phyloP scores from a whole-genome alignment of 2,329 filamentous ascomycete genomes.

The Xylaria polymorpha region DNA sequence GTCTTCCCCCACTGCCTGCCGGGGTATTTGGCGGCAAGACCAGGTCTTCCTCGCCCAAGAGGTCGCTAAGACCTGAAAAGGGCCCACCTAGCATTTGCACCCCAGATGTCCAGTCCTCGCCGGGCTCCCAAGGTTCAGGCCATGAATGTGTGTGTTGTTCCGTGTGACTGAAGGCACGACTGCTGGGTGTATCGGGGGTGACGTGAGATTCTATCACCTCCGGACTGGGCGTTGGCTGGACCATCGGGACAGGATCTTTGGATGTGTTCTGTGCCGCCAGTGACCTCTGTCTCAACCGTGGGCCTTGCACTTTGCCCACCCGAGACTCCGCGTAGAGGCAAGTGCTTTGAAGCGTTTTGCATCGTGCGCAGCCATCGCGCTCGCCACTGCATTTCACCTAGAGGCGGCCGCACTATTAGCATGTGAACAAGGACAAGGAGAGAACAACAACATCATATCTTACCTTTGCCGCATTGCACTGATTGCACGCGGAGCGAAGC shows the following conservation, averaged over 20 bases:
- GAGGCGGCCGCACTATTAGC: not conserved
- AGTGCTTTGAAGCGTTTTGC: not conserved
- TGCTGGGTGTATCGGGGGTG: not conserved
- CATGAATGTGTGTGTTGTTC: not conserved
- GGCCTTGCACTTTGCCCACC: not conserved
- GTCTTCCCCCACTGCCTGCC: not conserved
- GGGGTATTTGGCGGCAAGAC: not conserved
- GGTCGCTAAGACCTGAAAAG: not conserved
- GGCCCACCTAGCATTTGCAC: not conserved
- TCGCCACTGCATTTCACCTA: not conserved
- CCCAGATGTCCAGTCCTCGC: not conserved
- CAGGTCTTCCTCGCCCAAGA: not conserved
- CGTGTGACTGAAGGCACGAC: not conserved
- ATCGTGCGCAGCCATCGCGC: not conserved
- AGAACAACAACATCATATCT: not conserved
- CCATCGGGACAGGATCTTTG: not conserved
- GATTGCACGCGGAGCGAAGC: not conserved
- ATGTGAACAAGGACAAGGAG: not conserved
- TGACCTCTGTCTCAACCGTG: not conserved
- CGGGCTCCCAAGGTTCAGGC: not conserved
- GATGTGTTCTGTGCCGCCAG: not conserved
- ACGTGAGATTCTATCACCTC: not conserved
- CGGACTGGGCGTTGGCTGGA: not conserved
- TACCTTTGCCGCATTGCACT: not conserved
- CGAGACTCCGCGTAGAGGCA: not conserved